Percentiles rank a stretch among this genome's conserved stretches.
Conservation (phyloP, 179 eudicot genomes). For the Beta corolliflora region DNA sequence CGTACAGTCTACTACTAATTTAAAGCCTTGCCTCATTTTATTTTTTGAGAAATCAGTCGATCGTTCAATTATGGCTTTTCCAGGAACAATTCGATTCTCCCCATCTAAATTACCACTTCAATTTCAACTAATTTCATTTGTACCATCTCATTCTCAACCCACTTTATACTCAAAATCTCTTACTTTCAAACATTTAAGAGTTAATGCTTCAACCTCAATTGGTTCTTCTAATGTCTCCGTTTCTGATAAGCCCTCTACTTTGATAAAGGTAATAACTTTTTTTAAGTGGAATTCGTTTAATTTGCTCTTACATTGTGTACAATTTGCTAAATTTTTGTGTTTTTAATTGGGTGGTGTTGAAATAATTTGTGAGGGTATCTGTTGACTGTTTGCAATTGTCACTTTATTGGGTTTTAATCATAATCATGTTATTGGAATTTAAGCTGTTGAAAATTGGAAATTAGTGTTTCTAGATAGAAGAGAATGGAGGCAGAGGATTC, state of each 20-base stretch:
- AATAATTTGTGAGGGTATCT: not conserved
- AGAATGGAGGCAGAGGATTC: too few species aligned
- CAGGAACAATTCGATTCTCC: conserved; percentile 37
- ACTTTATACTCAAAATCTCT: conserved; percentile 11
- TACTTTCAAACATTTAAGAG: conserved; percentile 31
- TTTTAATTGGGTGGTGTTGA: not conserved
- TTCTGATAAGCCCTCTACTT: conserved; percentile 29
- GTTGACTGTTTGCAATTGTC: not conserved
- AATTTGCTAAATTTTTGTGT: not conserved
- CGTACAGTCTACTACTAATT: not conserved
- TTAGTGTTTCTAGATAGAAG: too few species aligned
- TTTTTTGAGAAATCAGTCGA: not conserved
- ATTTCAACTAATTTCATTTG: conserved; percentile 23
- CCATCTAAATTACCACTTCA: conserved; percentile 36
- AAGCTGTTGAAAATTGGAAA: too few species aligned
- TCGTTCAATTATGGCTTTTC: conserved; percentile 42
- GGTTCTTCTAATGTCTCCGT: conserved; percentile 36
- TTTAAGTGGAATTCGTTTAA: not conserved
- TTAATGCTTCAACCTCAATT: conserved; percentile 48
- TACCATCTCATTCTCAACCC: conserved; percentile 21
- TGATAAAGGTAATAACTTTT: conserved; percentile 28
- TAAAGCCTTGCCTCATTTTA: conserved; percentile 22
- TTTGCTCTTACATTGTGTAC: not conserved
- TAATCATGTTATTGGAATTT: not conserved
- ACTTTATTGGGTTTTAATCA: not conserved